Percentiles rank a stretch among this genome's conserved stretches.
Evolutionary conservation across 495 filamentous ascomycete species (phyloP).

Genomic region (Neurospora sp.): DNA sequence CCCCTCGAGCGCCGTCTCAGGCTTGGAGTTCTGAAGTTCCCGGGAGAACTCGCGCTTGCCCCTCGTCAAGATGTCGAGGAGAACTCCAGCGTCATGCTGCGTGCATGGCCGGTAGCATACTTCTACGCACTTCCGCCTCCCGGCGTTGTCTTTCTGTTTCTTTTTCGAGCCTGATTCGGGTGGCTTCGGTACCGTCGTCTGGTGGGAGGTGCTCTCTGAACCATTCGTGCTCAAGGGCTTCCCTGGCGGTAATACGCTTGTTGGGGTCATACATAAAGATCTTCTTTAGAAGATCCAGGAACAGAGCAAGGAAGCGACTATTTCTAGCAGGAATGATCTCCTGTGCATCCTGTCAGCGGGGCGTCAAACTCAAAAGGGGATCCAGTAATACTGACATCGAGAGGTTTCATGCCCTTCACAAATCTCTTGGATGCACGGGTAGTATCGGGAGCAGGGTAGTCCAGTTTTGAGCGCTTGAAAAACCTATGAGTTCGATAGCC

Average conservation of each 20-base stretch:
- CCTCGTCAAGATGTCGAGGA: not conserved
- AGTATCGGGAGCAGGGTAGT: conserved; percentile 83
- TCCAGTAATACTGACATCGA: conserved; percentile 52
- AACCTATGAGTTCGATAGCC: conserved; percentile 44
- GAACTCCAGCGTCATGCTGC: not conserved
- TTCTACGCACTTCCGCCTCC: not conserved
- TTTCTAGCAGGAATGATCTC: conserved; percentile 72
- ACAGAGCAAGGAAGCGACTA: conserved; percentile 69
- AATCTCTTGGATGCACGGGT: conserved; percentile 84
- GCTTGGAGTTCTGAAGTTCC: not conserved
- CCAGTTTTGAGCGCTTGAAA: conserved; percentile 72
- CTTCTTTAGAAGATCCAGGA: conserved; percentile 75
- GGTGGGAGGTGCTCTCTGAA: conserved; percentile 67
- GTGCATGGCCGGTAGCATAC: conserved; percentile 5
- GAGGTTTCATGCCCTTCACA: conserved; percentile 86
- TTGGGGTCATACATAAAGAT: conserved; percentile 96
- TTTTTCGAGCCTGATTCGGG: conserved; percentile 55
- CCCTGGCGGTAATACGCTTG: conserved; percentile 79
- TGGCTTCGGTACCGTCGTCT: conserved; percentile 92
- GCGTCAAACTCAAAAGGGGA: not conserved
- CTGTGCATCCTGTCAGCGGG: conserved; percentile 38
- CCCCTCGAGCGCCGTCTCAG: not conserved
- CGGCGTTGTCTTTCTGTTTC: conserved; percentile 18
- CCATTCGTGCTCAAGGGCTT: conserved; percentile 88
- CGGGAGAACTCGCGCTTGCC: not conserved